A percentile compares a stretch with the other conserved stretches of the same genome.
Evolutionary conservation across 768 basidiomycete genomes (phyloP).

Genomic region (Albatrellus ellisii): DNA sequence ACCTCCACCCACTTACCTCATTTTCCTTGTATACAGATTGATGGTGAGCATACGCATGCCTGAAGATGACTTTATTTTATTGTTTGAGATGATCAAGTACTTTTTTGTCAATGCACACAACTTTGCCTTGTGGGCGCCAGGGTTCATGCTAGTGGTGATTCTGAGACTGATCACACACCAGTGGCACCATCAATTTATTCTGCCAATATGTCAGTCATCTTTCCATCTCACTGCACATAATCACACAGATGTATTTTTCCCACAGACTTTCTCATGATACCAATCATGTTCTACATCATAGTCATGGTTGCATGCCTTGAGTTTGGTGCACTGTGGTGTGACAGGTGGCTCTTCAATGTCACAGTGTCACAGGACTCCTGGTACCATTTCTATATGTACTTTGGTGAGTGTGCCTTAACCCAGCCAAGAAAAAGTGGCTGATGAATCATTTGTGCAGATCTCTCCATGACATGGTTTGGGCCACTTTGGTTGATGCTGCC

Average conservation of each 20-base stretch:
- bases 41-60: constrained; percentile 76
- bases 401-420: constrained; percentile 32
- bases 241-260: not conserved
- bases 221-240: constrained; percentile 3
- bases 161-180: constrained; percentile 70
- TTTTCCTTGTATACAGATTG: constrained; percentile 31
- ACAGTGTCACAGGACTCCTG: constrained; percentile 36
- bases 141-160: constrained; percentile 61
- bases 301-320: constrained; percentile 50
- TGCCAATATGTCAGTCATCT: constrained; percentile 64
- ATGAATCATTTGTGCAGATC: constrained; percentile 31
- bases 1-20: not conserved
- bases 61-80: constrained; percentile 63
- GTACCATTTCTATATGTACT: constrained; percentile 81
- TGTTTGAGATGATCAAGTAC: constrained; percentile 42
- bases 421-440: not conserved
- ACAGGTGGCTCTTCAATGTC: constrained; percentile 85
- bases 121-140: constrained; percentile 67
- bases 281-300: constrained; percentile 72
- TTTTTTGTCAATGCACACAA: constrained; percentile 55
- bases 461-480: constrained; percentile 40
- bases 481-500: constrained; percentile 78
- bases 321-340: constrained; percentile 40
- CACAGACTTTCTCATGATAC: constrained; percentile 70
- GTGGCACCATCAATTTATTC: constrained; percentile 81